Percentiles rank a stretch among this genome's conserved stretches.
Conservation (phyloP, 805 yeast species). For the Candida gorgasii region DNA sequence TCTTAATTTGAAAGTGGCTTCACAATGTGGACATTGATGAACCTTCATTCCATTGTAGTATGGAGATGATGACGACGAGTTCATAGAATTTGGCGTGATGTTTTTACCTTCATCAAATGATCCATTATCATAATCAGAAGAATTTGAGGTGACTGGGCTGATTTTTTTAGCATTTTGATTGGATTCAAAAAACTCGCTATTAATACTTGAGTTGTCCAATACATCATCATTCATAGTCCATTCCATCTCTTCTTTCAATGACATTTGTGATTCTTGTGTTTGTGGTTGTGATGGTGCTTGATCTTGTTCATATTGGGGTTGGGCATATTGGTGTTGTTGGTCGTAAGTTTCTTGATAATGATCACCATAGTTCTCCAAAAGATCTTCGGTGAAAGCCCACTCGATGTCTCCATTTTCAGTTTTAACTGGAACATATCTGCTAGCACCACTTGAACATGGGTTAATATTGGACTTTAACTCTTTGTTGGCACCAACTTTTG, state of each 20-base stretch:
- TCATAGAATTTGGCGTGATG: constrained; percentile 30
- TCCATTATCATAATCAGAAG: constrained; percentile 21
- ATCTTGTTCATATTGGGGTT: constrained; percentile 11
- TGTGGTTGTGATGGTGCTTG: too few species aligned
- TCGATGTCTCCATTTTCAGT: constrained; percentile 57
- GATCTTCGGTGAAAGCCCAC: constrained; percentile 54
- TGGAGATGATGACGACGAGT: constrained; percentile 27
- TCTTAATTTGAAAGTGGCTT: constrained; percentile 49
- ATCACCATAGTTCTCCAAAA: constrained; percentile 3
- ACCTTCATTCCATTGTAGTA: constrained; percentile 14
- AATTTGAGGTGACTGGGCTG: constrained; percentile 38
- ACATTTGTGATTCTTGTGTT: background rate
- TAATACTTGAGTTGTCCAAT: constrained; percentile 6
- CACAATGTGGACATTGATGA: constrained; percentile 51
- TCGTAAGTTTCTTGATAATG: constrained; percentile 15
- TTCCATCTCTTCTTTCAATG: constrained; percentile 51
- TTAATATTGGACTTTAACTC: constrained; percentile 16
- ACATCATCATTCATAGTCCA: constrained; percentile 54
- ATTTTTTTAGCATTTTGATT: background rate
- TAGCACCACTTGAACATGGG: constrained; percentile 52
- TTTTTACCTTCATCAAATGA: constrained; percentile 13
- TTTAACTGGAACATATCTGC: constrained; percentile 51
- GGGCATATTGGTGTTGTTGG: background rate
- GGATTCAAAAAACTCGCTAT: constrained; percentile 4
- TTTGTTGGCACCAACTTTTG: background rate